Base-by-base conservation (phyloP, 2,329 filamentous ascomycete genomes). In the Diaporthe capsici region DNA sequence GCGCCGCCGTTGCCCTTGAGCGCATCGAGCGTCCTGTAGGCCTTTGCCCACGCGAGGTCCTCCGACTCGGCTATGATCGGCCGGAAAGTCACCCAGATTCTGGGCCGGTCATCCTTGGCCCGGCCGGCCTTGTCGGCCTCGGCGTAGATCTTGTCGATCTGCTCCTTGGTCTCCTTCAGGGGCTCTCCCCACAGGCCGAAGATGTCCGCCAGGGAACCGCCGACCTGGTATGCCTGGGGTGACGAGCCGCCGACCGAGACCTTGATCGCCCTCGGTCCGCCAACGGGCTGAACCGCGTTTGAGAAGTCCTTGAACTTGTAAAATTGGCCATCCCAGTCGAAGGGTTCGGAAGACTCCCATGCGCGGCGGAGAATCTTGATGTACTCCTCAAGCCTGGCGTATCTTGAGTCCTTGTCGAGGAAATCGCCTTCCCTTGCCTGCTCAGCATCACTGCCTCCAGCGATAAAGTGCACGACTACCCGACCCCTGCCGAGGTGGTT, bases 181-280 rank as follows among this genome's bases (percentile, higher is more conserved):
- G 90, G 90, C 79, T 92, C 90, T 15, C 90, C 90, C 90, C 90
- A 92, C 5, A 92, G 87, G 0, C 90, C 90, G 77, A 92, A 92
- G 78, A 92, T 92, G 77, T 92, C 90, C 39, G 87, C 90, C 2
- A 91, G 84, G 0, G 87, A 83, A 39, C 90, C 90, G 34, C 90
- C 90, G 53, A 91, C 85, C 31, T 90, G 88, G 81, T 92, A 92
- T 0, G 90, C 90, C 6, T 89, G 90, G 25, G 88, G 86, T 0
- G 89, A 91, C 0, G 89, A 91, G 0, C 90, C 90, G 13, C 90
- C 90, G 0, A 92, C 90, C 0, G 90, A 91, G 2, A 92, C 87
- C 1, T 89, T 88, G 65, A 92, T 91, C 34, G 83, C 85, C n/a
- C 71, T 53, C 17, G 75, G 53, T 4, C 87, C 87, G 71, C 90